phyloP scores from a whole-genome alignment of 345 rosid genomes.

The Eucalyptus marginata region DNA sequence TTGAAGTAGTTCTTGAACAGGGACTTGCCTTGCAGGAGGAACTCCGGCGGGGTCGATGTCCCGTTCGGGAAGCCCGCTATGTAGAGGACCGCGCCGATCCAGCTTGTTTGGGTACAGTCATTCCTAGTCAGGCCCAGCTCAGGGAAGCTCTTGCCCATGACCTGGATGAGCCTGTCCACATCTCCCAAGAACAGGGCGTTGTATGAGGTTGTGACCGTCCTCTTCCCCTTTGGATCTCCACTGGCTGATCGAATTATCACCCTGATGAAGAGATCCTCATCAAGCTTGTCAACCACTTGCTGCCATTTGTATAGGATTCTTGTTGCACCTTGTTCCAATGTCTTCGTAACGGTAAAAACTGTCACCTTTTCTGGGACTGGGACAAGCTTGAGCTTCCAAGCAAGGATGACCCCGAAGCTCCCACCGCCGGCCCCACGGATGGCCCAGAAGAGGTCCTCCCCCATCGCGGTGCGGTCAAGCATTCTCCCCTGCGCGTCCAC shows the following conservation, averaged over 20 bases:
- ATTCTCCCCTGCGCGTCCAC: conserved; percentile 32
- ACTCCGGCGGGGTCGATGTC: background rate
- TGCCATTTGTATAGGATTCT: conserved; percentile 13
- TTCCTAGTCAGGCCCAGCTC: conserved; percentile 1
- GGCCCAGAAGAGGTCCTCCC: conserved; percentile 52
- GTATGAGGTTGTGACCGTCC: background rate
- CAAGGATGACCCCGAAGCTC: conserved; percentile 38
- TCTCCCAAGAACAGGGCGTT: conserved; percentile 7
- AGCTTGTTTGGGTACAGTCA: conserved; percentile 10
- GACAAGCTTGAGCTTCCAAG: conserved; percentile 35
- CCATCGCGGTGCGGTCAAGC: conserved; percentile 26
- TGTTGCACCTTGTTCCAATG: conserved; percentile 8
- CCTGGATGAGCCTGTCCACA: background rate
- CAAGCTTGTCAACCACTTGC: conserved; percentile 4
- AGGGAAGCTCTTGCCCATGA: conserved; percentile 8
- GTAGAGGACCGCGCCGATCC: conserved; percentile 10
- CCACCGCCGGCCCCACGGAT: conserved; percentile 54
- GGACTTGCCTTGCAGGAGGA: background rate
- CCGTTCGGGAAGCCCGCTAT: background rate
- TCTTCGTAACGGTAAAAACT: conserved; percentile 13
- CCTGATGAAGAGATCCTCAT: conserved; percentile 10
- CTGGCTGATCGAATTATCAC: background rate
- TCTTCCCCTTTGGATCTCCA: background rate
- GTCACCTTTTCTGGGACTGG: conserved; percentile 28
- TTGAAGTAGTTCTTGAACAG: background rate